Evolutionary conservation across 768 basidiomycete genomes (phyloP), one percentile per base, ranked within the genome.

Genomic region (Lactarius quietus): DNA sequence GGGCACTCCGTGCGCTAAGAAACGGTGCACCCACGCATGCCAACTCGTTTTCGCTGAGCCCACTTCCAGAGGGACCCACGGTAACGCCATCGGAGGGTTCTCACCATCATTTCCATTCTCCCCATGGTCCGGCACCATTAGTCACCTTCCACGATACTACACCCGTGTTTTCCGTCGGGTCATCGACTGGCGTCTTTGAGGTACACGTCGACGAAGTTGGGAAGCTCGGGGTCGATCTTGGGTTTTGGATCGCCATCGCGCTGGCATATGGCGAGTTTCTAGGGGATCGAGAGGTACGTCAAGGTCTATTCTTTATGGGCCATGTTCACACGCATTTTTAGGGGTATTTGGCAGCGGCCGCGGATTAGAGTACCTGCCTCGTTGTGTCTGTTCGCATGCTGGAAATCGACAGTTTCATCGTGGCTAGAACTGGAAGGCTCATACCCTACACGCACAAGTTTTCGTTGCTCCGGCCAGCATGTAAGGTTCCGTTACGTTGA

Each of bases 241-340:
- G 86, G 60, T 93, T 93, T 72, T 93, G 90, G 86, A 80, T 93
- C 53, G 84, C 89, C 0, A 78, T 90, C 45, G 86, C 86, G 0
- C 73, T 92, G 70, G 86, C 89, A 3, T 93, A 92, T 73, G 74
- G 90, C 15, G 89, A 90, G 64, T 93, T 90, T 71, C 74, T 93
- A 70, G 84, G 83, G 70, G 90, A 92, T 69, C 81, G 89, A 70
- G 90, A 92, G 79, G 92, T 90, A 68, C 66, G 86, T 31, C 58
- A 28, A 23, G 39, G 20, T n/a, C 14, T 33, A n/a, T 58, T 12
- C 57, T 15, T 41, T 36, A 20, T 23, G 15, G 58, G 38, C 23
- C 33, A 23, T 38, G 23, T 59, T 69, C 41, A 63, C 12, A 29
- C 10, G 12, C 35, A 52, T 28, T 33, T 57, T 54, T 68, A 76